Evolutionary conservation across 129 eudicot genomes (phyloP).

Genomic region (Chrysanthemum lavandulifolium): DNA sequence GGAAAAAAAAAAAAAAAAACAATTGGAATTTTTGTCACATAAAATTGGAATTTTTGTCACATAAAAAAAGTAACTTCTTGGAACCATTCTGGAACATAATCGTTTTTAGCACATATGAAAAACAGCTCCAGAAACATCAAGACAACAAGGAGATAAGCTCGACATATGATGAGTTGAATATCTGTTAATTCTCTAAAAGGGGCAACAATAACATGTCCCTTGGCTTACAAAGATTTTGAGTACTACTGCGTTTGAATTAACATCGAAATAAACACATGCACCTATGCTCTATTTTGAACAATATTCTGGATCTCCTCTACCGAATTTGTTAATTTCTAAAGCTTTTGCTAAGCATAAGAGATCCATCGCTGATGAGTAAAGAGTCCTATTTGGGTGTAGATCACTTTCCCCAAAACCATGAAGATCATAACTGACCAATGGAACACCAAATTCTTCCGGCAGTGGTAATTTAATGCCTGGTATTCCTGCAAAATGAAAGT

Average conservation of each 20-base stretch:
- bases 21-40: no score
- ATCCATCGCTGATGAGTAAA: constrained; percentile 78
- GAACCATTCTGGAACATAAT: no score
- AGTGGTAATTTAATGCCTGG: constrained; percentile 64
- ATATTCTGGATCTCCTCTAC: constrained; percentile 64
- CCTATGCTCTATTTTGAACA: constrained; percentile 48
- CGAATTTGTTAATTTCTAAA: constrained; percentile 53
- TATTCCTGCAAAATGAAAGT: constrained; percentile 46
- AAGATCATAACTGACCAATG: constrained; percentile 82
- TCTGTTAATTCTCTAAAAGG: neutral
- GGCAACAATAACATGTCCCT: neutral
- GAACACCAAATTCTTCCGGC: constrained; percentile 83
- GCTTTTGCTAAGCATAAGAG: constrained; percentile 58
- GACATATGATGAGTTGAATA: neutral
- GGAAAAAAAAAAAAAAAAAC: no score
- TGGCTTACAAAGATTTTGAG: neutral
- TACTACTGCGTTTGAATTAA: neutral
- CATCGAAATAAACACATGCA: neutral
- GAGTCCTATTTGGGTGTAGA: constrained; percentile 77
- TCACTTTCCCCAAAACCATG: constrained; percentile 99
- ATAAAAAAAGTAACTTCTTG: no score
- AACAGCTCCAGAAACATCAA: neutral
- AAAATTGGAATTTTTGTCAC: no score
- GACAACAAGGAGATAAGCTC: no score
- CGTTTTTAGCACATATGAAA: no score